Evolutionary conservation across 2,329 filamentous ascomycete species (phyloP), one percentile per base, ranked within the genome.

Genomic region (Cytospora piceae): DNA sequence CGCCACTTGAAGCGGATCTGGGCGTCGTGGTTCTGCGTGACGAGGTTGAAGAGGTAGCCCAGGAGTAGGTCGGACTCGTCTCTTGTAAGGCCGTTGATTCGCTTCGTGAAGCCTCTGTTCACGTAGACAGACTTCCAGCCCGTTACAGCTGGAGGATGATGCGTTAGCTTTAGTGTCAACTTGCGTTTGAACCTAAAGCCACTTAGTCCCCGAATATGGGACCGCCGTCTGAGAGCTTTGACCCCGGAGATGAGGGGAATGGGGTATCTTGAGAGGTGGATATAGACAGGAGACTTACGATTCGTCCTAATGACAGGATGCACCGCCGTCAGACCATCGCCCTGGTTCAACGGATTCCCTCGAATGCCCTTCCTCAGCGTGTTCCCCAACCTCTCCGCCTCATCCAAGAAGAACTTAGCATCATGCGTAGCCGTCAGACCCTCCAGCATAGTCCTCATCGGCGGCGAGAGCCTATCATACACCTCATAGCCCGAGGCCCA

Each of bases 271-370:
- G 39, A 63, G 15, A 53, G 53, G 39, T 3, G 31, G 1, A 46
- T 1, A 29, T 17, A 46, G 15, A 14, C 6, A 46, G 34, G 37
- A 51, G n/a, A 71, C 73, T 65, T 62, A 67, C 78, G 86, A 70
- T 89, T 88, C 6, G 85, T 88, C 3, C 86, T 80, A 52, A 87
- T 77, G 3, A 87, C 75, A 1, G 85, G 85, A 70, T 85, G 83
- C 2, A 79, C 76, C 0, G 85, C 81, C 51, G 73, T 74, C 42
- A 89, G 77, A 29, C 80, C 78, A 4, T 76, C 75, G 52, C 86
- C 86, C 24, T 83, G 76, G 69, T 89, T 89, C 65, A 86, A 77
- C 0, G 85, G 85, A 0, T 83, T 83, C 1, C 87, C 87, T 9
- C 84, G 78, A 62, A 70, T 62, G n/a, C 70, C 72, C 63, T 72